These are phyloP conservation scores for Arbutus unedo DNA, from an alignment of 148 eudicot species.

Conservation along the genomic window DNA sequence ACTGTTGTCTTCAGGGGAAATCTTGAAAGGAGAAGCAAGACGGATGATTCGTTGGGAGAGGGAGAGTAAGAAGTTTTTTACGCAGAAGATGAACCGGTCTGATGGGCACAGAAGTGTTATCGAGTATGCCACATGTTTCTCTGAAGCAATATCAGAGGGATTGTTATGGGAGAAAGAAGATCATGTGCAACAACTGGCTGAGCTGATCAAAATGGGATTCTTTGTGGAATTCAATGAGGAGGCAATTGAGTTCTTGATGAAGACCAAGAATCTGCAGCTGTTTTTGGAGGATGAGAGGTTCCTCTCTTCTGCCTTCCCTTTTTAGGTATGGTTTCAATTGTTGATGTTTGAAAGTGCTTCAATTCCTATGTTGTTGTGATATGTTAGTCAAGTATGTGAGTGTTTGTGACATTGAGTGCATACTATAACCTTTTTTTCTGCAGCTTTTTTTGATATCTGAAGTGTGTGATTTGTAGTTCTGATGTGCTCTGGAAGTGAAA, in stretches of 20 bases:
- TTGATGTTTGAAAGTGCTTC: background rate
- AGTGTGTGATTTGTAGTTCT: background rate
- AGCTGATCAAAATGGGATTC: conserved; percentile 54
- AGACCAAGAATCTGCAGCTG: conserved; percentile 53
- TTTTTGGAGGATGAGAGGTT: conserved; percentile 53
- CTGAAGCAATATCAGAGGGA: conserved; percentile 55
- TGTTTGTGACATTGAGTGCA: too few species aligned
- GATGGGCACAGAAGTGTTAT: conserved; percentile 29
- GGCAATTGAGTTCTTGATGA: conserved; percentile 49
- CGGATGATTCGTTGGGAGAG: conserved; percentile 56
- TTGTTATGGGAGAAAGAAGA: conserved; percentile 54
- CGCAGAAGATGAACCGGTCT: conserved; percentile 38
- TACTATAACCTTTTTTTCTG: background rate
- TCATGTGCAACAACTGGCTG: conserved; percentile 32
- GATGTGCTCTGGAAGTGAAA: background rate
- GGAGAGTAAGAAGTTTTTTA: conserved; percentile 26
- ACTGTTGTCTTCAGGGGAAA: conserved; percentile 36
- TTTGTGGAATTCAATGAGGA: conserved; percentile 47
- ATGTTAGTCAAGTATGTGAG: background rate
- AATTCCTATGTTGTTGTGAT: background rate
- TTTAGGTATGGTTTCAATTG: conserved; percentile 16
- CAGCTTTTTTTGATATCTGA: background rate
- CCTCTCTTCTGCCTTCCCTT: conserved; percentile 40
- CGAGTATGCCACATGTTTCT: conserved; percentile 47
- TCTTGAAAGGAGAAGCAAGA: conserved; percentile 28